phyloP scores from a whole-genome alignment of 768 basidiomycete species.

The Amylocystis lapponica region DNA sequence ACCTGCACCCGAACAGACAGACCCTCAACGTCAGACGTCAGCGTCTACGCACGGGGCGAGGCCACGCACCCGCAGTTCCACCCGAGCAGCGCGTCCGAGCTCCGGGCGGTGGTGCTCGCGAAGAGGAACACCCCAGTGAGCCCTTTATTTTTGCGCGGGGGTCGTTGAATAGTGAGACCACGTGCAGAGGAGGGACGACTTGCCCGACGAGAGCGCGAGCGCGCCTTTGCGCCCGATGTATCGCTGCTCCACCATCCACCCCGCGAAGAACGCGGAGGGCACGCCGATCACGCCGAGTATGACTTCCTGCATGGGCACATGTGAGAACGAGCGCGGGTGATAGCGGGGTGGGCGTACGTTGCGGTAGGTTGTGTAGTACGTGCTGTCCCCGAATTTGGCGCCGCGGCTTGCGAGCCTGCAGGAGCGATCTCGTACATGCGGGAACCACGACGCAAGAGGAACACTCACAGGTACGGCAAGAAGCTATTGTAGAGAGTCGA shows the following conservation, averaged over 20 bases:
- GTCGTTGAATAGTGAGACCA: constrained; percentile 38
- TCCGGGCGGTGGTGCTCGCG: constrained; percentile 67
- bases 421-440: too few species aligned
- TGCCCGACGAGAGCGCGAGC: constrained; percentile 56
- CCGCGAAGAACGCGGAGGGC: constrained; percentile 68
- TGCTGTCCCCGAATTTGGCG: constrained; percentile 30
- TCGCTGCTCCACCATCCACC: constrained; percentile 63
- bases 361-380: constrained; percentile 30
- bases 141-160: constrained; percentile 43
- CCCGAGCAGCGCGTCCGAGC: constrained; percentile 60
- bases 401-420: constrained; percentile 28
- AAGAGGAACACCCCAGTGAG: constrained; percentile 74
- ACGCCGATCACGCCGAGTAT: constrained; percentile 65
- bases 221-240: constrained; percentile 62
- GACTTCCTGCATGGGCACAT: constrained; percentile 44
- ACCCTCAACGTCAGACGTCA: too few species aligned
- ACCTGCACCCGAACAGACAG: constrained; percentile 10
- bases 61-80: constrained; percentile 62
- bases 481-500: constrained; percentile 34
- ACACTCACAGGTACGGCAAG: constrained; percentile 28
- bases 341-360: constrained; percentile 21
- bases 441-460: not conserved
- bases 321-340: not conserved
- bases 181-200: constrained; percentile 25
- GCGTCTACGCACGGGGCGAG: too few species aligned